A percentile compares a stretch with the other conserved stretches of the same genome.
phyloP scores from a whole-genome alignment of 2,329 filamentous ascomycete species.

The Nemania serpens region DNA sequence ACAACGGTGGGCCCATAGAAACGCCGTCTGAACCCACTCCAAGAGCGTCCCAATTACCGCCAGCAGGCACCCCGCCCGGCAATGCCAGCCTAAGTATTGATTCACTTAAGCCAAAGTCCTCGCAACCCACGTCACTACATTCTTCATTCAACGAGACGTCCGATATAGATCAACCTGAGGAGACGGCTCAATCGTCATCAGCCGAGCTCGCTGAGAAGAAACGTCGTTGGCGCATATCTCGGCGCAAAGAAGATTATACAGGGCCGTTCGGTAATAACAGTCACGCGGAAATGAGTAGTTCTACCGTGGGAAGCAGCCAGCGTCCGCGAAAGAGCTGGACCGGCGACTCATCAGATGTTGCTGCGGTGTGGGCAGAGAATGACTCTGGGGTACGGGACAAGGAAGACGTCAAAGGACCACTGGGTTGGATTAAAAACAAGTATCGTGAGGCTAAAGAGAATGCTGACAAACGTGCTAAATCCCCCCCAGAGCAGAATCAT shows the following conservation, averaged over 20 bases:
- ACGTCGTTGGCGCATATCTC: slow-evolving; percentile 73
- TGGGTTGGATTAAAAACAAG: slow-evolving; percentile 64
- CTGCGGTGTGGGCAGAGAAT: slow-evolving; percentile 46
- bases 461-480: slow-evolving; percentile 60
- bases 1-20: slow-evolving; percentile 34
- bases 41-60: slow-evolving; percentile 52
- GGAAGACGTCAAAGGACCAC: slow-evolving; percentile 56
- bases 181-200: slow-evolving; percentile 42
- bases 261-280: slow-evolving; percentile 64
- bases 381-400: slow-evolving; percentile 47
- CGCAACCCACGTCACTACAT: slow-evolving; percentile 76
- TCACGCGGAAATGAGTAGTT: slow-evolving; percentile 68
- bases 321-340: slow-evolving; percentile 55
- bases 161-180: slow-evolving; percentile 75
- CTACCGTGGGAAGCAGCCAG: slow-evolving; percentile 67
- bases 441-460: slow-evolving; percentile 64
- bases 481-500: slow-evolving; percentile 51
- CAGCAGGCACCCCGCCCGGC: slow-evolving; percentile 48
- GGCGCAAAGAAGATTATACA: slow-evolving; percentile 62
- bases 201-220: slow-evolving; percentile 64
- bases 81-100: slow-evolving; percentile 49
- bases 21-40: slow-evolving; percentile 53
- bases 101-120: slow-evolving; percentile 68
- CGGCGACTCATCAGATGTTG: slow-evolving; percentile 56
- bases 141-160: slow-evolving; percentile 82